Conservation (phyloP, 2,329 filamentous ascomycete genomes). For the Fusarium sp. region DNA sequence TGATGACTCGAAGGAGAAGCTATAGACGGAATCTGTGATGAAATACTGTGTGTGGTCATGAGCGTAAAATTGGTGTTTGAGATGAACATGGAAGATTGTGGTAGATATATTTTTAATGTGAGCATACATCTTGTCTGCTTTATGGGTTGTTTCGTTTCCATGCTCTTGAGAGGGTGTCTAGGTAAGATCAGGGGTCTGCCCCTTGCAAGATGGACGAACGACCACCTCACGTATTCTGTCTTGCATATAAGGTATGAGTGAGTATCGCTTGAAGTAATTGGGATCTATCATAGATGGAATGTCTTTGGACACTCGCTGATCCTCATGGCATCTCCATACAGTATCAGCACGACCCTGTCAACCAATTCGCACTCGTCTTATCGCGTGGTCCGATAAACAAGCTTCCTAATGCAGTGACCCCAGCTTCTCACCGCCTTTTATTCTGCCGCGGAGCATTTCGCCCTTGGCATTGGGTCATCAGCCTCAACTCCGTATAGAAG, state of each 20-base stretch:
- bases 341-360: background rate
- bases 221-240: too few relatives aligned
- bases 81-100: background rate
- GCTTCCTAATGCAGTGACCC: conserved; percentile 18
- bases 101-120: conserved; percentile 24
- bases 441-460: conserved; percentile 37
- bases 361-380: conserved; percentile 31
- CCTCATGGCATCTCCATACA: conserved; percentile 6
- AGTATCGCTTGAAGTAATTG: too few relatives aligned
- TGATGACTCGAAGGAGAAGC: conserved; percentile 59
- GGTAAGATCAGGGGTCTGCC: too few relatives aligned
- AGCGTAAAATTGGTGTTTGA: conserved; percentile 15
- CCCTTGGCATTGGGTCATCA: conserved; percentile 25
- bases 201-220: too few relatives aligned
- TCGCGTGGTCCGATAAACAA: conserved; percentile 15
- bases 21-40: conserved; percentile 19
- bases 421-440: conserved; percentile 40
- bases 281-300: too few relatives aligned
- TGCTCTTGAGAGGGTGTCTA: too few relatives aligned
- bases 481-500: conserved; percentile 24
- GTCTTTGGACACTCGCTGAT: background rate
- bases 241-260: too few relatives aligned
- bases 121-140: background rate
- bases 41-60: background rate
- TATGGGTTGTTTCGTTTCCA: too few relatives aligned